Evolutionary conservation across 1,284 basidiomycete genomes (phyloP), one percentile per base, ranked within the genome.

Genomic region (Moniliophthora roreri): DNA sequence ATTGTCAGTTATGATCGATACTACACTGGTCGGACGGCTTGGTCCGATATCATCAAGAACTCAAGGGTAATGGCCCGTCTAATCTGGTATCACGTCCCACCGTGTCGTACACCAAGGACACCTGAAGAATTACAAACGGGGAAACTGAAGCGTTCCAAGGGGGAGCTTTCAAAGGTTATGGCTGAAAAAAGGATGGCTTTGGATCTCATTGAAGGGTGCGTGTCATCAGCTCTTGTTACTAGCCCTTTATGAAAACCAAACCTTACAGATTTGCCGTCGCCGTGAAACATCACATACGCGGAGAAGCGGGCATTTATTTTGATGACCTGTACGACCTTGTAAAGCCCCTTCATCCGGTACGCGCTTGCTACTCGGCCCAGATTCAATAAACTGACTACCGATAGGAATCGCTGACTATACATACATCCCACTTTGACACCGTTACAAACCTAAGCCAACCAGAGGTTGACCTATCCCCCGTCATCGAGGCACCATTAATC

Each of bases 21-120:
- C 63, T 85, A 80, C 76, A 74, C 79, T 65, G 84, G 85, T 16
- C 70, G 83, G 18, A 75, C 73, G 0, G 72, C 70, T 21, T 86
- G 84, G 84, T 77, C 79, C 0, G 83, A 86, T 52, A 67, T 85
- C 5, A 80, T 84, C 4, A 64, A 65, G 18, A 79, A 76, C 47
- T 65, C 76, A 4, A 69, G 81, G 16, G 75, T 76, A 0, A 67
- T 82, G 49, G 68, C 72, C 3, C 76, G 84, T 15, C 69, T 86
- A 15, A 71, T 84, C 15, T 87, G 84, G 84, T 81, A 82, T 58
- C 83, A 87, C 57, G 73, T 82, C 7, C 84, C 85, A 1, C 74
- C 75, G 3, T 69, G 74, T 38, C 54, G 80, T 5, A 63, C 68
- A 0, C 64, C 65, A 0, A 75, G 75, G 57, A 71, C 71, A 0